Percentiles rank a stretch among this genome's conserved stretches.
phyloP scores from a whole-genome alignment of 1,284 basidiomycete species.

The Ustilago sp. region DNA sequence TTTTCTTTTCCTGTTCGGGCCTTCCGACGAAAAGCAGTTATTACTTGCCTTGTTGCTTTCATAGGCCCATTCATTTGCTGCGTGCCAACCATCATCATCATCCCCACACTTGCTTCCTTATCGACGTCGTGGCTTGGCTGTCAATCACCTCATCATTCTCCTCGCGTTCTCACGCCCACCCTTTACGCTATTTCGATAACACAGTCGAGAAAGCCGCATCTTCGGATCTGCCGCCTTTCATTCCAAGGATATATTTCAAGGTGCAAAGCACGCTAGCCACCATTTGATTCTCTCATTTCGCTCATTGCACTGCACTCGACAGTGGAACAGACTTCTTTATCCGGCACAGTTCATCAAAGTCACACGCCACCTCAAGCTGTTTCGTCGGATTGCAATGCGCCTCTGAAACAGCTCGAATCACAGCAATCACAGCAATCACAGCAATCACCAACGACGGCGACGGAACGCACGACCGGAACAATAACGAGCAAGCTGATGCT shows the following conservation, averaged over 20 bases:
- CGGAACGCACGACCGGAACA: no score
- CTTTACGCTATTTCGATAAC: neutral
- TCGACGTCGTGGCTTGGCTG: neutral
- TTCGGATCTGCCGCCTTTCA: neutral
- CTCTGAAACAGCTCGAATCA: neutral
- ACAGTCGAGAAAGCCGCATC: neutral
- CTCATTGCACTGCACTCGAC: neutral
- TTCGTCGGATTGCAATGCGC: neutral
- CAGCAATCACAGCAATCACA: neutral
- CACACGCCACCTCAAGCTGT: neutral
- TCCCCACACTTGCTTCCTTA: neutral
- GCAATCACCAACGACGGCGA: neutral
- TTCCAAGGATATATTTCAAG: neutral
- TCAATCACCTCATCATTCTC: neutral
- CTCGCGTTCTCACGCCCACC: neutral
- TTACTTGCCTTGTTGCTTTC: neutral
- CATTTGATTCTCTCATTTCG: neutral
- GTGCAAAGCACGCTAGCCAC: neutral
- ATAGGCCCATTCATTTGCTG: neutral
- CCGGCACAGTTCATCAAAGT: neutral
- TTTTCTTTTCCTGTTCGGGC: conserved; percentile 6
- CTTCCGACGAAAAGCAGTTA: neutral
- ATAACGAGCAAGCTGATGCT: neutral
- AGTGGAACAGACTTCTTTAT: neutral
- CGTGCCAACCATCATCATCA: neutral